Evolutionary conservation across 306 rosid genomes (phyloP).

Genomic region (Vachellia pachyceras): DNA sequence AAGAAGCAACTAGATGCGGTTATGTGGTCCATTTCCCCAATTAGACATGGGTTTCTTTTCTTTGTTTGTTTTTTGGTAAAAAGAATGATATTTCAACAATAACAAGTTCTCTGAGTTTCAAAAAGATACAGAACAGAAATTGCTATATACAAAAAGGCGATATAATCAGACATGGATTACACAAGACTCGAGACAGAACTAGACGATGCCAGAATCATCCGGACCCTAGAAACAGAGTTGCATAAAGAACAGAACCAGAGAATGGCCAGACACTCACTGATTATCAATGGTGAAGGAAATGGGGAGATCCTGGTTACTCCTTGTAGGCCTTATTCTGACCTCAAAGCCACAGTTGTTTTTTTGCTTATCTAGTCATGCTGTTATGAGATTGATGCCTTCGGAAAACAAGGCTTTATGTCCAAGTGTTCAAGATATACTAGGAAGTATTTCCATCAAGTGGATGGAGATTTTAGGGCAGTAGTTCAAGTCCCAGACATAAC

Average conservation of each 20-base stretch:
- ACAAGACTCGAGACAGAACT: too few species aligned
- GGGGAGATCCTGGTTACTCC: neutral
- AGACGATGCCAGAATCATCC: slow-evolving; percentile 46
- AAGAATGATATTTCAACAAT: too few species aligned
- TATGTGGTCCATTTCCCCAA: slow-evolving; percentile 49
- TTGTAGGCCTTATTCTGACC: neutral
- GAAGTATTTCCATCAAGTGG: slow-evolving; percentile 42
- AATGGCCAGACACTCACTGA: too few species aligned
- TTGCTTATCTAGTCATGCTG: neutral
- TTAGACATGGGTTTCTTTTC: too few species aligned
- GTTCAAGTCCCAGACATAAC: neutral
- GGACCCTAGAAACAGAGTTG: slow-evolving; percentile 59
- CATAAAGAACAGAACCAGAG: slow-evolving; percentile 47
- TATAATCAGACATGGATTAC: too few species aligned
- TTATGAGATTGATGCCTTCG: neutral
- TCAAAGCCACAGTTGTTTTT: neutral
- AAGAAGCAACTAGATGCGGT: slow-evolving; percentile 52
- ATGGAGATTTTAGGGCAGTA: slow-evolving; percentile 15
- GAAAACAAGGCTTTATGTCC: neutral
- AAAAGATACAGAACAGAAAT: too few species aligned
- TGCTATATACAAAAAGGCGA: too few species aligned
- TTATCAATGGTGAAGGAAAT: slow-evolving; percentile 20
- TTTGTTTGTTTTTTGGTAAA: too few species aligned
- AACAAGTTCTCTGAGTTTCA: too few species aligned
- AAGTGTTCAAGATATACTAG: too few species aligned